These are phyloP conservation scores for Pouteria campechiana DNA, from an alignment of 179 eudicot species.

Conservation along the genomic window DNA sequence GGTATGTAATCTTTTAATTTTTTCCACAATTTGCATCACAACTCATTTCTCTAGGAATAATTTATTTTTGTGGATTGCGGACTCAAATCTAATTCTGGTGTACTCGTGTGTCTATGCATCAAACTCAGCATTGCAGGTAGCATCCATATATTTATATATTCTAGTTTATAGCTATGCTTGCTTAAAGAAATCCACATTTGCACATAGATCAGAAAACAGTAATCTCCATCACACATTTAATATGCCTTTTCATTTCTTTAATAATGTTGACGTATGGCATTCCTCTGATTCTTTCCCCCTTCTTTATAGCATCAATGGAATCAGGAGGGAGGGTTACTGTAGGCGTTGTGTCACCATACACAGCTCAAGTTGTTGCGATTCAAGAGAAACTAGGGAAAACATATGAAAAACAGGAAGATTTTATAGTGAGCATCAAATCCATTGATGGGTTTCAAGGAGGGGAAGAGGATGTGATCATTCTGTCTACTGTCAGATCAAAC, in stretches of 20 bases:
- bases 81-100: too few relatives aligned
- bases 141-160: too few relatives aligned
- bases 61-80: too few relatives aligned
- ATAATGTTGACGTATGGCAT: too few relatives aligned
- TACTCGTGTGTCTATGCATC: too few relatives aligned
- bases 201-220: too few relatives aligned
- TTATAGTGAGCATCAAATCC: constrained; percentile 39
- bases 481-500: constrained; percentile 56
- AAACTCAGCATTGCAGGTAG: too few relatives aligned
- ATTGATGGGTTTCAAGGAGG: constrained; percentile 73
- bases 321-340: constrained; percentile 27
- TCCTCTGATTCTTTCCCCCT: neutral
- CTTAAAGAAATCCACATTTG: too few relatives aligned
- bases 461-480: constrained; percentile 46
- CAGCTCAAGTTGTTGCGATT: constrained; percentile 46
- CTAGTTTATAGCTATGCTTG: too few relatives aligned
- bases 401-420: constrained; percentile 17
- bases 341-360: constrained; percentile 63
- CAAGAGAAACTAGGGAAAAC: constrained; percentile 33
- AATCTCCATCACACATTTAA: too few relatives aligned
- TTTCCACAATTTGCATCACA: neutral
- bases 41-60: too few relatives aligned
- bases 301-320: constrained; percentile 16
- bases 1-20: constrained; percentile 13
- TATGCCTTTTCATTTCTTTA: too few relatives aligned